Evolutionary conservation across 352 stramenopile species (phyloP).

Genomic region (Globisporangium apiculatum): DNA sequence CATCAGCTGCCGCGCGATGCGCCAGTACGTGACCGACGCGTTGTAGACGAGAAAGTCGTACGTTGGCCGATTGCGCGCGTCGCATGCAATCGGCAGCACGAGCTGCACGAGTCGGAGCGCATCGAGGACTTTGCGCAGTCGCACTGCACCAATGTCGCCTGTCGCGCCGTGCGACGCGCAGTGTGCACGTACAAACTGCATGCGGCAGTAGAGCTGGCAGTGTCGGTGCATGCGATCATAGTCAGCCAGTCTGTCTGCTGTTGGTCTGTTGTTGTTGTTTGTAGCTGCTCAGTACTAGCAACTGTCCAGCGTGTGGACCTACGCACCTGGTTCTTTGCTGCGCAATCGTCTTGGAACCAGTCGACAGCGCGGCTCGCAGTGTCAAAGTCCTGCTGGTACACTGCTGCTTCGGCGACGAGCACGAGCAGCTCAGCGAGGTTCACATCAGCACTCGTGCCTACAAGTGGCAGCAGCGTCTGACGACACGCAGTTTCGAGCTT

Average conservation of each 20-base stretch:
- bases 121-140: conserved; percentile 50
- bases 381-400: conserved; percentile 61
- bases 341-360: conserved; percentile 68
- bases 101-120: conserved; percentile 71
- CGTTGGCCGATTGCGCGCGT: conserved; percentile 40
- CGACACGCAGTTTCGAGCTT: conserved; percentile 21
- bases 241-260: too few species aligned
- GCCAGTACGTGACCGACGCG: conserved; percentile 82
- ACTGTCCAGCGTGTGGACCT: background rate
- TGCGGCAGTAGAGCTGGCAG: conserved; percentile 79
- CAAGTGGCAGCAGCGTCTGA: conserved; percentile 29
- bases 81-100: conserved; percentile 64
- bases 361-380: conserved; percentile 39
- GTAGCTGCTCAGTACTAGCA: too few species aligned
- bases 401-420: conserved; percentile 60
- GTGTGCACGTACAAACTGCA: conserved; percentile 73
- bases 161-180: conserved; percentile 40
- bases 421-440: conserved; percentile 69
- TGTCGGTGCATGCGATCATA: too few species aligned
- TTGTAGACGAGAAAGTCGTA: conserved; percentile 93
- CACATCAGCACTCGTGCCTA: conserved; percentile 16
- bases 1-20: conserved; percentile 77
- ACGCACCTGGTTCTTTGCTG: conserved; percentile 71
- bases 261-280: too few species aligned
- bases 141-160: conserved; percentile 26